These are phyloP conservation scores for Chalara sp. DNA, from an alignment of 2,329 filamentous ascomycete species.

Conservation along the genomic window DNA sequence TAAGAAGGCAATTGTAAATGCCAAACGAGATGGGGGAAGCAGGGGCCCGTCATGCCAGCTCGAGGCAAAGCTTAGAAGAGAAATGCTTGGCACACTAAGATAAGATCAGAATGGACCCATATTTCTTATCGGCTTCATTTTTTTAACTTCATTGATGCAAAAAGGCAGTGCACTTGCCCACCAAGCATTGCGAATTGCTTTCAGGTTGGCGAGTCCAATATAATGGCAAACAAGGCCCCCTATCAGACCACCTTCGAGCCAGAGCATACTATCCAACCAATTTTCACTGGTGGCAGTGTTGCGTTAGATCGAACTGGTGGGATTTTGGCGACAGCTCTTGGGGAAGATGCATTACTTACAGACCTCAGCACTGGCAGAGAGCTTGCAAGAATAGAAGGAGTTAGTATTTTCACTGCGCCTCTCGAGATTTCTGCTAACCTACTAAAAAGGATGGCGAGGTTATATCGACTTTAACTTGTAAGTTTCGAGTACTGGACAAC, in stretches of 20 bases:
- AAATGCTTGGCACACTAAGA: too few relatives aligned
- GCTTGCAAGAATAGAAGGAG: slow-evolving; percentile 80
- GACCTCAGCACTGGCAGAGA: slow-evolving; percentile 77
- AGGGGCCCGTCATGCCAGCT: too few relatives aligned
- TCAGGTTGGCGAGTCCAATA: slow-evolving; percentile 7
- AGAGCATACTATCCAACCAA: slow-evolving; percentile 76
- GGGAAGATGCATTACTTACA: slow-evolving; percentile 84
- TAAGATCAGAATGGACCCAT: too few relatives aligned
- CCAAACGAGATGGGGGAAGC: too few relatives aligned
- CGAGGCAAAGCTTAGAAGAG: too few relatives aligned
- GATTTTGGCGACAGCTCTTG: slow-evolving; percentile 82
- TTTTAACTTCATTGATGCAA: too few relatives aligned
- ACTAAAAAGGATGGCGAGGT: slow-evolving; percentile 62
- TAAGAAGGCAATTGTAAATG: too few relatives aligned
- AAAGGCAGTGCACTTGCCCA: too few relatives aligned
- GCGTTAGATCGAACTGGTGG: slow-evolving; percentile 74
- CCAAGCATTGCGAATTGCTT: not conserved
- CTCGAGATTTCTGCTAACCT: slow-evolving; percentile 19
- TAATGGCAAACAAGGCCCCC: slow-evolving; percentile 55
- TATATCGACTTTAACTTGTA: slow-evolving; percentile 68
- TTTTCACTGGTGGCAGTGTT: slow-evolving; percentile 87
- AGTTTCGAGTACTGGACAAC: slow-evolving; percentile 14
- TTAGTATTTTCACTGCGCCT: slow-evolving; percentile 34
- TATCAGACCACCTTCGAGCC: slow-evolving; percentile 87
- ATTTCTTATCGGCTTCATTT: too few relatives aligned